Percentiles rank a stretch among this genome's conserved stretches.
Conservation (phyloP, 75 land plant species). For the Picea glauca region DNA sequence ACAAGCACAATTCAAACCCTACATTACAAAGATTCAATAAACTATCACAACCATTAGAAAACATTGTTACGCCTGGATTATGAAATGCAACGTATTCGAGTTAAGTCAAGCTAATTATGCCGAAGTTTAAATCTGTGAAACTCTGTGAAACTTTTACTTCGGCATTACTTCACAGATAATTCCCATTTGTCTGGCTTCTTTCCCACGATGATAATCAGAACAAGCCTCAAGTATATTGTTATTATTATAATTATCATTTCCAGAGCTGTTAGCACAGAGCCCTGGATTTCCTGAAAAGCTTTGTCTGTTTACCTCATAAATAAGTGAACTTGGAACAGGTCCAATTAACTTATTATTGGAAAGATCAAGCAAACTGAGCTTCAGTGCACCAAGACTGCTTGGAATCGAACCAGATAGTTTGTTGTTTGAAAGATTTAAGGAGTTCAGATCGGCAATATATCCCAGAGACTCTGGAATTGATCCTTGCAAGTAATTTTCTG, state of each 20-base stretch:
- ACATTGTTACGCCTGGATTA: too few species aligned
- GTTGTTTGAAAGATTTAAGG: constrained; percentile 61
- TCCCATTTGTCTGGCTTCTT: background rate
- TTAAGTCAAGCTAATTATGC: too few species aligned
- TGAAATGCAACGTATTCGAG: too few species aligned
- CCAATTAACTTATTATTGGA: constrained; percentile 69
- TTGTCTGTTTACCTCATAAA: constrained; percentile 23
- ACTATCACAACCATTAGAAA: too few species aligned
- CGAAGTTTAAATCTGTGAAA: too few species aligned
- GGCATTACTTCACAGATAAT: too few species aligned
- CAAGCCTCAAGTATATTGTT: background rate
- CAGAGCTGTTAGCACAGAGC: constrained; percentile 48
- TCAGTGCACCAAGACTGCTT: constrained; percentile 32
- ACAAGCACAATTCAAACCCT: too few species aligned
- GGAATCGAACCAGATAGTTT: constrained; percentile 68
- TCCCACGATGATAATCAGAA: background rate
- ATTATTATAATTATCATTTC: background rate
- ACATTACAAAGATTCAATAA: too few species aligned
- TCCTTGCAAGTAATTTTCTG: constrained; percentile 51
- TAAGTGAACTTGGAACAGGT: constrained; percentile 45
- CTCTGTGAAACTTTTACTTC: too few species aligned
- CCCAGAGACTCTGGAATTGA: constrained; percentile 68
- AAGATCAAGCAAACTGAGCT: constrained; percentile 52
- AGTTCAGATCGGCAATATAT: constrained; percentile 34
- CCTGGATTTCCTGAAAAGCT: constrained; percentile 63